These are phyloP conservation scores for Cladosporium sp. DNA, from an alignment of 2,329 filamentous ascomycete genomes.

Conservation along the genomic window DNA sequence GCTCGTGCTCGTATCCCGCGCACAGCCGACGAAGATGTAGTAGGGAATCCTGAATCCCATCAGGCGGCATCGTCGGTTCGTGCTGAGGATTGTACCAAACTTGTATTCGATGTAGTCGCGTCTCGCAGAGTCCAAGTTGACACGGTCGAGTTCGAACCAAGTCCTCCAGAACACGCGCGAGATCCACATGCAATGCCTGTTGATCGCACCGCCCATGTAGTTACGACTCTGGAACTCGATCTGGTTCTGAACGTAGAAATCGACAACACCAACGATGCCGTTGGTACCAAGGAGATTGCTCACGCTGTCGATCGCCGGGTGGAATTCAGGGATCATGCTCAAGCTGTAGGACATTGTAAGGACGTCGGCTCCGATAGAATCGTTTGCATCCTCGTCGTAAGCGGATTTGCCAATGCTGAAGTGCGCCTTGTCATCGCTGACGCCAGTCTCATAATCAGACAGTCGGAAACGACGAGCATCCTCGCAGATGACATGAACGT, in stretches of 20 bases:
- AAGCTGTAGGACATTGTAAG: constrained; percentile 95
- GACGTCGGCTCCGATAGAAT: constrained; percentile 69
- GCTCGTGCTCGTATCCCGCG: constrained; percentile 62
- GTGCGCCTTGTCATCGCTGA: constrained; percentile 37
- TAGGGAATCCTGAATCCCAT: constrained; percentile 86
- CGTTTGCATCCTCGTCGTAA: constrained; percentile 39
- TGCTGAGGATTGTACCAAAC: constrained; percentile 81
- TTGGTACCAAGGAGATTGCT: constrained; percentile 68
- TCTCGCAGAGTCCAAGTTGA: constrained; percentile 74
- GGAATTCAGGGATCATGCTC: constrained; percentile 94
- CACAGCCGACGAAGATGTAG: constrained; percentile 90
- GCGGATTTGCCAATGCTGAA: constrained; percentile 39
- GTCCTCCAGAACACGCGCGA: constrained; percentile 88
- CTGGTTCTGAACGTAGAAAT: constrained; percentile 92
- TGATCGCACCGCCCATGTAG: constrained; percentile 81
- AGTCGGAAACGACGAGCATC: constrained; percentile 85
- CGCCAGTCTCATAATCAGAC: constrained; percentile 63
- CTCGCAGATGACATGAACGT: constrained; percentile 87
- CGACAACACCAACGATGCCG: constrained; percentile 79
- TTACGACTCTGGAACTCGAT: constrained; percentile 81
- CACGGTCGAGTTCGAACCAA: constrained; percentile 82
- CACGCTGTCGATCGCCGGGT: constrained; percentile 86
- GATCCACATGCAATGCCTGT: constrained; percentile 87
- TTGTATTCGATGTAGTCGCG: constrained; percentile 91
- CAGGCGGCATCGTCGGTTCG: constrained; percentile 76